Conservation (phyloP, 305 asterid species). For the Solanum aculeatissimum region DNA sequence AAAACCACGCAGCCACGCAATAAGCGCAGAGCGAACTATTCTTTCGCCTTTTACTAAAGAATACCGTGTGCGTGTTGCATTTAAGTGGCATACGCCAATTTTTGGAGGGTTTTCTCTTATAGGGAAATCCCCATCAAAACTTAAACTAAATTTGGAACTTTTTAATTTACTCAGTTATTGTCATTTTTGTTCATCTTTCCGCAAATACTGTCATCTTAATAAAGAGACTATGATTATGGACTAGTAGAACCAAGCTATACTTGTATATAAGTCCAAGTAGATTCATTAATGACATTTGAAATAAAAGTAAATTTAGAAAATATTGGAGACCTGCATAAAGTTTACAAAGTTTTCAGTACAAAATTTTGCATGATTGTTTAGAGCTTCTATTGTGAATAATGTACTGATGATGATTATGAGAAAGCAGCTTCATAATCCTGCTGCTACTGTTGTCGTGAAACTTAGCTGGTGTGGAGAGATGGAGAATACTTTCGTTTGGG, state of each 20-base stretch:
- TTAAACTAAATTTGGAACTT: no score
- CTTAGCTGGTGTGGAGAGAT: neutral
- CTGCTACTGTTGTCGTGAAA: neutral
- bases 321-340: neutral
- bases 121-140: neutral
- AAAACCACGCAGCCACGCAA: conserved; percentile 12
- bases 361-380: neutral
- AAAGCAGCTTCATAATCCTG: neutral
- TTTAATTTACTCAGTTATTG: no score
- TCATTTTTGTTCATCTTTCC: no score
- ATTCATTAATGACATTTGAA: neutral
- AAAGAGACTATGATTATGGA: neutral
- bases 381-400: neutral
- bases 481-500: neutral
- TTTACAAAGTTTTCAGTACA: neutral
- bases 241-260: neutral
- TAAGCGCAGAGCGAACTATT: conserved; percentile 55
- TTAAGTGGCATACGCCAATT: neutral
- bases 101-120: neutral
- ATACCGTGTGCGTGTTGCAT: conserved; percentile 31
- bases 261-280: neutral
- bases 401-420: neutral
- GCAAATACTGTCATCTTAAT: no score
- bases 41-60: conserved; percentile 81
- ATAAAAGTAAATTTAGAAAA: neutral